phyloP scores from a whole-genome alignment of 331 rosid species.

The Erythrophleum ivorense region DNA sequence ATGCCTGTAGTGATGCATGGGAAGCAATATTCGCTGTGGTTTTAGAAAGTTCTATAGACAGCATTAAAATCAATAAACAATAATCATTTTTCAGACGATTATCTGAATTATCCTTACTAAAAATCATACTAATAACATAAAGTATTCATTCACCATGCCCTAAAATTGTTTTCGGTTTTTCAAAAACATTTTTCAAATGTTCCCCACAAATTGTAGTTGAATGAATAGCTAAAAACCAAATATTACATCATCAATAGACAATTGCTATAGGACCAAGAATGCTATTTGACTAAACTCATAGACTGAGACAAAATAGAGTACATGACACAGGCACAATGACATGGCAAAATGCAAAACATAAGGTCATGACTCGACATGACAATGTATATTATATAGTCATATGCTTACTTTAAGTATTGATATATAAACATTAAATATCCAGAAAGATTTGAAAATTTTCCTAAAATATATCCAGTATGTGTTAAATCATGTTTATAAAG shows the following conservation, averaged over 20 bases:
- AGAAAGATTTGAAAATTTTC: background rate
- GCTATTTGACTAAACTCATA: no score
- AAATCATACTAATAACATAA: background rate
- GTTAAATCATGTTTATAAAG: background rate
- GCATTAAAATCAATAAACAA: background rate
- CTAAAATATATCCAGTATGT: background rate
- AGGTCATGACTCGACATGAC: background rate
- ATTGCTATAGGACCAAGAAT: no score
- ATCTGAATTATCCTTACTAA: background rate
- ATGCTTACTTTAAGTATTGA: background rate
- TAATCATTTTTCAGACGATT: background rate
- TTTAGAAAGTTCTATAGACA: background rate
- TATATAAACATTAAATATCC: background rate
- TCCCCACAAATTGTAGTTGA: background rate
- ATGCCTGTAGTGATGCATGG: background rate
- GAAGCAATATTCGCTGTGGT: background rate
- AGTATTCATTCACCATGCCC: background rate
- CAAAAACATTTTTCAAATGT: background rate
- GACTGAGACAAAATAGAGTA: background rate
- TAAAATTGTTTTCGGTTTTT: background rate
- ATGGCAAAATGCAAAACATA: background rate
- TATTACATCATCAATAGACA: background rate
- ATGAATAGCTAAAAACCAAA: conserved; percentile 1
- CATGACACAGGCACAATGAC: background rate
- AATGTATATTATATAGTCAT: background rate